A percentile compares a stretch with the other conserved stretches of the same genome.
These are phyloP conservation scores for Raphanus sativus DNA, from an alignment of 345 rosid species.

Conservation along the genomic window DNA sequence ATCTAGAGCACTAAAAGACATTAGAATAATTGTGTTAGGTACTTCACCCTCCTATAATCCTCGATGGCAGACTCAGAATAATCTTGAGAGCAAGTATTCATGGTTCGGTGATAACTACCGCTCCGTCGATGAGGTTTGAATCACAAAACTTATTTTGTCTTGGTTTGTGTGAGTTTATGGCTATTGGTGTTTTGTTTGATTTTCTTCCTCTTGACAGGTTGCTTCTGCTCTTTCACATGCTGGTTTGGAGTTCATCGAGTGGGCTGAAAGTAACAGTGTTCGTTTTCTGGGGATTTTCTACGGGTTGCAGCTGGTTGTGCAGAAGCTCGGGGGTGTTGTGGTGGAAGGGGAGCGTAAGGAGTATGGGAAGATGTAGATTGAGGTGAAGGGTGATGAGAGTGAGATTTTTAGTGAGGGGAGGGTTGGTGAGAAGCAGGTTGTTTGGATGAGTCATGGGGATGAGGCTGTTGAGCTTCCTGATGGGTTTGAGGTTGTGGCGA, in stretches of 20 bases:
- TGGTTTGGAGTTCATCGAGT: not conserved
- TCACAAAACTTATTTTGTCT: not conserved
- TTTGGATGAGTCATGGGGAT: slow-evolving; percentile 99
- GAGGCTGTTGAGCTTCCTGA: slow-evolving; percentile 71
- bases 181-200: no score
- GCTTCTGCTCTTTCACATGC: not conserved
- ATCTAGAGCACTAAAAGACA: not conserved
- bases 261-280: no score
- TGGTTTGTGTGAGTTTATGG: no score
- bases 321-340: no score
- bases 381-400: slow-evolving; percentile 42
- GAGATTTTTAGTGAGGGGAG: slow-evolving; percentile 65
- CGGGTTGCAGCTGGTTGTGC: no score
- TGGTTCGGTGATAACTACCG: slow-evolving; percentile 77
- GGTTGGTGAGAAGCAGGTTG: slow-evolving; percentile 71
- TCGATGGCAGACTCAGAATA: slow-evolving; percentile 38
- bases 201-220: not conserved
- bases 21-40: not conserved
- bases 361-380: slow-evolving; percentile 95
- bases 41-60: slow-evolving; percentile 27
- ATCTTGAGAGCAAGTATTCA: slow-evolving; percentile 59
- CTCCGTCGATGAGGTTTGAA: slow-evolving; percentile 75
- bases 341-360: slow-evolving; percentile 55
- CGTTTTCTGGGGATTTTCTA: no score
- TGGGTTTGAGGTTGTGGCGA: slow-evolving; percentile 74